Evolutionary conservation across 352 stramenopile species (phyloP).

Genomic region (Phytopythium oedochilum): DNA sequence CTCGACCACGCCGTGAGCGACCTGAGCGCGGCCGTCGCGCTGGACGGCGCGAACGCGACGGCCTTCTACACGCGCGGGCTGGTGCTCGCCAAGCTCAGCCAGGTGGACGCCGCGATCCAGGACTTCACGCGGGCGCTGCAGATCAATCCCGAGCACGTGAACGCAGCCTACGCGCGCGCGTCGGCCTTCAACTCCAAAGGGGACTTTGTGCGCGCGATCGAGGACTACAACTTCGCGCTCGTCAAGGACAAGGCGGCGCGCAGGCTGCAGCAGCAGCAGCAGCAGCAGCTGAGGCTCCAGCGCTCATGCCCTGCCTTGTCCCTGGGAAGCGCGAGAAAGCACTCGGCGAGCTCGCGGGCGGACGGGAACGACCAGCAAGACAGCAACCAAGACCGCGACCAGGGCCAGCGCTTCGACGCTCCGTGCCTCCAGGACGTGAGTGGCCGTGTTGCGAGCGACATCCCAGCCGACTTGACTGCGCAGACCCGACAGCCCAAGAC

Average conservation of each 20-base stretch:
- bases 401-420: not conserved
- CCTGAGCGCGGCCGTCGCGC: slow-evolving; percentile 35
- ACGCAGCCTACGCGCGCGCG: slow-evolving; percentile 80
- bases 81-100: slow-evolving; percentile 58
- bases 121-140: slow-evolving; percentile 75
- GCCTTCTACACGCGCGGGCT: slow-evolving; percentile 77
- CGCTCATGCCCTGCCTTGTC: not conserved
- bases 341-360: not conserved
- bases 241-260: slow-evolving; percentile 64
- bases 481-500: not conserved
- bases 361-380: not conserved
- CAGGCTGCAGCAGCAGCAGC: slow-evolving; percentile 17
- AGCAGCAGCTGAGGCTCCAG: slow-evolving; percentile 34
- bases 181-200: slow-evolving; percentile 86
- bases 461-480: not conserved
- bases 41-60: slow-evolving; percentile 36
- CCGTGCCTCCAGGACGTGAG: not conserved
- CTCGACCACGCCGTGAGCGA: slow-evolving; percentile 56
- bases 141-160: slow-evolving; percentile 85
- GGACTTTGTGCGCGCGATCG: slow-evolving; percentile 81
- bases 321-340: not conserved
- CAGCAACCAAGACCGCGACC: not conserved
- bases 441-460: not conserved
- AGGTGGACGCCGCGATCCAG: slow-evolving; percentile 68
- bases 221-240: slow-evolving; percentile 88